These are phyloP conservation scores for Phoma sp. DNA, from an alignment of 2,329 filamentous ascomycete genomes.

Conservation along the genomic window DNA sequence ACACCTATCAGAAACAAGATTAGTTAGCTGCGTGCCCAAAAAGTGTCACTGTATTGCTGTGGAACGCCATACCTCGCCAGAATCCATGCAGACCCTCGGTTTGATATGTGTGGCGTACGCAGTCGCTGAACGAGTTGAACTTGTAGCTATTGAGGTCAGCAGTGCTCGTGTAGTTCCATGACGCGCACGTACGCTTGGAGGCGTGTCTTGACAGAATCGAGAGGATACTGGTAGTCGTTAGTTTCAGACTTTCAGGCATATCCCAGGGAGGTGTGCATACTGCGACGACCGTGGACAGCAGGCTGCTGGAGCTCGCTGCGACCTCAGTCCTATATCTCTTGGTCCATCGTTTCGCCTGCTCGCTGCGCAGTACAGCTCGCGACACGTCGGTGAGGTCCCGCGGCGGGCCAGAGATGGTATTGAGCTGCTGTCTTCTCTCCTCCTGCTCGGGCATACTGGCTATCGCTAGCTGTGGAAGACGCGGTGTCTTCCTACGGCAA, in stretches of 20 bases:
- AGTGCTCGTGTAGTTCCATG: neutral
- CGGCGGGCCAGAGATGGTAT: slow-evolving; percentile 37
- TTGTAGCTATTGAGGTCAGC: slow-evolving; percentile 61
- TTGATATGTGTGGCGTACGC: slow-evolving; percentile 75
- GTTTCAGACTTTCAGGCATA: slow-evolving; percentile 1
- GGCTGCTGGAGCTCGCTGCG: slow-evolving; percentile 76
- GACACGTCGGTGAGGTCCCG: slow-evolving; percentile 49
- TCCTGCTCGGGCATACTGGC: slow-evolving; percentile 52
- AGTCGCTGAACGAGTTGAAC: slow-evolving; percentile 75
- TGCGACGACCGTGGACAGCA: slow-evolving; percentile 79
- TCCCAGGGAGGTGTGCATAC: slow-evolving; percentile 43
- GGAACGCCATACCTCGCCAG: slow-evolving; percentile 57
- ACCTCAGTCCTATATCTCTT: slow-evolving; percentile 83
- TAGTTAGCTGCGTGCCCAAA: slow-evolving; percentile 19
- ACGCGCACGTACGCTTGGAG: slow-evolving; percentile 70
- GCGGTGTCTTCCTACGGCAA: slow-evolving; percentile 63
- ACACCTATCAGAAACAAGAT: slow-evolving; percentile 59
- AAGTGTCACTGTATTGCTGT: neutral
- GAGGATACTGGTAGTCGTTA: slow-evolving; percentile 65
- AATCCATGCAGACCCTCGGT: slow-evolving; percentile 58
- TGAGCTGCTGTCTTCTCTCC: slow-evolving; percentile 28
- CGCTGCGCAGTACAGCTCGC: slow-evolving; percentile 44
- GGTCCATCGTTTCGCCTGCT: slow-evolving; percentile 62
- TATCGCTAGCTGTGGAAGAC: slow-evolving; percentile 59
- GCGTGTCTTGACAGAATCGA: slow-evolving; percentile 88